These are phyloP conservation scores for Forsythia suspensa DNA, from an alignment of 257 asterid genomes.

Conservation along the genomic window DNA sequence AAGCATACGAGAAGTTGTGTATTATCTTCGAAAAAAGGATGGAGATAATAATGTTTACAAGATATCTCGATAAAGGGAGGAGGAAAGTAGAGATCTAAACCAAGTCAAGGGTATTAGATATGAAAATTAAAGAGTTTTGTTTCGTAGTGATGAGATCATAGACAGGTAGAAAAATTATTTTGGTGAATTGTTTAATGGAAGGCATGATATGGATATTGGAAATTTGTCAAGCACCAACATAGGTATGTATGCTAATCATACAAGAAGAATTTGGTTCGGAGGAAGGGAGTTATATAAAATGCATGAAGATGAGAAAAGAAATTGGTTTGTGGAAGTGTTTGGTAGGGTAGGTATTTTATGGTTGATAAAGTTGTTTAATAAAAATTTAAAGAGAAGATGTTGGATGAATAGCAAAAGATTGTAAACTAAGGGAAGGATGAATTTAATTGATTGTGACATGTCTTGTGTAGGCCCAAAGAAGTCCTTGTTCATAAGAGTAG, in stretches of 20 bases:
- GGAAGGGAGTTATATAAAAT: too few species aligned
- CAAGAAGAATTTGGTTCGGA: background rate
- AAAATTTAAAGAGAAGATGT: background rate
- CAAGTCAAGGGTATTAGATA: background rate
- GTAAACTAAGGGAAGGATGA: background rate
- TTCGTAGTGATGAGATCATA: background rate
- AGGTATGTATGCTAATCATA: background rate
- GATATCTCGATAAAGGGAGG: background rate
- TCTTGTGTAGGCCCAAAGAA: background rate
- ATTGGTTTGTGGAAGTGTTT: background rate
- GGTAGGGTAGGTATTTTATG: background rate
- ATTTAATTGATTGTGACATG: background rate
- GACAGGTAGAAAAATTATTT: background rate
- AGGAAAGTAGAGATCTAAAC: background rate
- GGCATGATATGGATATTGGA: background rate
- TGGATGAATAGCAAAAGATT: background rate
- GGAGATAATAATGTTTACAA: background rate
- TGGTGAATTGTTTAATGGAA: background rate
- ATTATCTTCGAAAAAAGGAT: background rate
- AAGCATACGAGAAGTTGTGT: background rate
- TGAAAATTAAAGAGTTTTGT: background rate
- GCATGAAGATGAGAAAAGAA: background rate
- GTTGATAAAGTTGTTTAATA: background rate
- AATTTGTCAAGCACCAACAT: background rate
- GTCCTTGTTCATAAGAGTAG: background rate